Conservation (phyloP, 768 basidiomycete species). For the Paxillus ammoniavirescens region DNA sequence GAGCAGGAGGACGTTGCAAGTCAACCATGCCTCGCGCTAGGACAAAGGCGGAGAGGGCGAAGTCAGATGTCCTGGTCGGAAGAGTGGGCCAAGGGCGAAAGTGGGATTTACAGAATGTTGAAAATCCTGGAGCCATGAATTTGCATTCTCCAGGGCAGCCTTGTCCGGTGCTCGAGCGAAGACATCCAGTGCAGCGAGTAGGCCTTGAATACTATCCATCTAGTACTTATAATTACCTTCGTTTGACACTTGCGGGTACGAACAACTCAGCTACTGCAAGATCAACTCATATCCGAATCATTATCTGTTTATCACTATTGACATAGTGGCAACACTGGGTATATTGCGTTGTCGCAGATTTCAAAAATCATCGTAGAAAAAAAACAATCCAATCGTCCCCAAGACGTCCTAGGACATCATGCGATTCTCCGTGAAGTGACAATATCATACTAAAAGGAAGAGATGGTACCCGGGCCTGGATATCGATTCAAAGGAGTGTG, state of each 20-base stretch:
- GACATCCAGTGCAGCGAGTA: constrained; percentile 76
- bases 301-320: constrained; percentile 33
- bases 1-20: constrained; percentile 88
- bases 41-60: constrained; percentile 55
- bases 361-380: constrained; percentile 15
- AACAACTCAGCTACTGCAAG: not conserved
- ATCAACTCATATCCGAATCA: not conserved
- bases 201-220: constrained; percentile 70
- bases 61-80: constrained; percentile 67
- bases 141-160: constrained; percentile 78
- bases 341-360: constrained; percentile 25
- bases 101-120: constrained; percentile 94
- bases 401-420: constrained; percentile 18
- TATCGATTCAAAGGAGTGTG: constrained; percentile 62
- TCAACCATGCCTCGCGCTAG: constrained; percentile 96
- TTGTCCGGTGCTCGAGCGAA: constrained; percentile 84
- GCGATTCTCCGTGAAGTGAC: constrained; percentile 34
- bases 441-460: constrained; percentile 48
- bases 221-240: constrained; percentile 12
- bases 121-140: constrained; percentile 96
- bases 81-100: constrained; percentile 62
- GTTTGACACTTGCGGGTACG: constrained; percentile 2
- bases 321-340: constrained; percentile 34
- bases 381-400: constrained; percentile 26
- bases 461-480: constrained; percentile 46